Conservation (phyloP, 1,284 basidiomycete genomes). For the Apiotrichum gamsii region DNA sequence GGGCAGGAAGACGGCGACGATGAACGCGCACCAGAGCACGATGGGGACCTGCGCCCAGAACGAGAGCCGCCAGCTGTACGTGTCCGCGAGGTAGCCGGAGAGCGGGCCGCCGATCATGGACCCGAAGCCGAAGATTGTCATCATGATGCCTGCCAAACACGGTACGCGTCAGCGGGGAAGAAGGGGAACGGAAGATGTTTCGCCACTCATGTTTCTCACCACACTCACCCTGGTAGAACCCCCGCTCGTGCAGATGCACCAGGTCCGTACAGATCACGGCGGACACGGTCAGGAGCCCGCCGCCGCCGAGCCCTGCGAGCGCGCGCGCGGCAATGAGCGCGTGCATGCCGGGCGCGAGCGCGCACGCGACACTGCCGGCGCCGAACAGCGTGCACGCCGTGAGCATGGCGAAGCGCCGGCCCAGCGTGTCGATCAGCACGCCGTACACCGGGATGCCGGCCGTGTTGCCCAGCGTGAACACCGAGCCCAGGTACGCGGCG, state of each 20-base stretch:
- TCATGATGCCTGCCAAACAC: constrained; percentile 35
- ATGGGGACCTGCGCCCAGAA: constrained; percentile 44
- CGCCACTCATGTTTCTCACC: no score
- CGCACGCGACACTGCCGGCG: constrained; percentile 38
- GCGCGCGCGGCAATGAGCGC: constrained; percentile 39
- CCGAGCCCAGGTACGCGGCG: constrained; percentile 41
- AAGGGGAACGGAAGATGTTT: no score
- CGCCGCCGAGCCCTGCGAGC: constrained; percentile 44
- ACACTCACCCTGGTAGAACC: constrained; percentile 44
- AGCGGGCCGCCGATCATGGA: constrained; percentile 43
- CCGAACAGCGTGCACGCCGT: constrained; percentile 40
- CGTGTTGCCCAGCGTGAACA: constrained; percentile 40
- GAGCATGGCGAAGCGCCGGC: constrained; percentile 40
- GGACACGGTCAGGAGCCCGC: constrained; percentile 44
- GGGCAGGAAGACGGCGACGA: constrained; percentile 36
- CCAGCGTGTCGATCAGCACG: constrained; percentile 44
- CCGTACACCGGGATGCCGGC: constrained; percentile 47
- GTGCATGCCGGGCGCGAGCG: constrained; percentile 35
- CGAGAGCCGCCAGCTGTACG: constrained; percentile 37
- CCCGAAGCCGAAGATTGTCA: constrained; percentile 45
- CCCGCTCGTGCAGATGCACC: constrained; percentile 43
- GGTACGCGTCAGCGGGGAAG: not conserved
- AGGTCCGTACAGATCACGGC: constrained; percentile 47
- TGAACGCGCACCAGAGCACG: constrained; percentile 27
- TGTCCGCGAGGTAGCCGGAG: constrained; percentile 41